Conservation (phyloP, 2,329 filamentous ascomycete genomes). For the Microcyclosporella mali region DNA sequence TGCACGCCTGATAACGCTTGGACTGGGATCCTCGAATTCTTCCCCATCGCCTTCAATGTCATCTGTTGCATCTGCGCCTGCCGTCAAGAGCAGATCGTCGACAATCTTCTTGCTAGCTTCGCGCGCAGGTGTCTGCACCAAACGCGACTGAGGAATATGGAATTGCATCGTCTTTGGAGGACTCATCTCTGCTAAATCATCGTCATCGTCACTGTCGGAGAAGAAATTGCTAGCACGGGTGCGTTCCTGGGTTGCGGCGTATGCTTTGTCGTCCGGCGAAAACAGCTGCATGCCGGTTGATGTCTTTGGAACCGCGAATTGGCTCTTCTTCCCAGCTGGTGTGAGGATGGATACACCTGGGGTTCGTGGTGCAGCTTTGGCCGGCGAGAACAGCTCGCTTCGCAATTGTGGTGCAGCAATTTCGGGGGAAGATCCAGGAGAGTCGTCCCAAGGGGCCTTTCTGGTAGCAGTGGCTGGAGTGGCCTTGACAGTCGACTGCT, state of each 20-base stretch:
- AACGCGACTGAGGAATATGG: slow-evolving; percentile 66
- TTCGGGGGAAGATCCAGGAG: slow-evolving; percentile 54
- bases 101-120: slow-evolving; percentile 78
- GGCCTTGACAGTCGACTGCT: slow-evolving; percentile 16
- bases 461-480: slow-evolving; percentile 36
- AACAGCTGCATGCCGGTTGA: slow-evolving; percentile 33
- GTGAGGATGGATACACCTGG: slow-evolving; percentile 81
- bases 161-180: slow-evolving; percentile 93
- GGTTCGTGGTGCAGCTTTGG: slow-evolving; percentile 52
- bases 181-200: slow-evolving; percentile 50
- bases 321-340: slow-evolving; percentile 41
- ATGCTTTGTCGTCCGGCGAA: slow-evolving; percentile 26
- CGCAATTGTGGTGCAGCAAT: slow-evolving; percentile 75
- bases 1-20: slow-evolving; percentile 41
- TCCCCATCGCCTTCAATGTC: slow-evolving; percentile 39
- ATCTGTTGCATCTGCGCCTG: slow-evolving; percentile 55
- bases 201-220: slow-evolving; percentile 50
- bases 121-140: slow-evolving; percentile 74
- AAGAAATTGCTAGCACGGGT: slow-evolving; percentile 22
- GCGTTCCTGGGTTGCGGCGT: slow-evolving; percentile 19
- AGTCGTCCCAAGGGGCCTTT: slow-evolving; percentile 36
- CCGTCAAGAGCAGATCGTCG: slow-evolving; percentile 69
- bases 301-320: slow-evolving; percentile 21
- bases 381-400: slow-evolving; percentile 65
- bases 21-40: slow-evolving; percentile 40